Evolutionary conservation across 768 basidiomycete genomes (phyloP), one percentile per base, ranked within the genome.

Genomic region (Xerocomus brunneocitrinus): DNA sequence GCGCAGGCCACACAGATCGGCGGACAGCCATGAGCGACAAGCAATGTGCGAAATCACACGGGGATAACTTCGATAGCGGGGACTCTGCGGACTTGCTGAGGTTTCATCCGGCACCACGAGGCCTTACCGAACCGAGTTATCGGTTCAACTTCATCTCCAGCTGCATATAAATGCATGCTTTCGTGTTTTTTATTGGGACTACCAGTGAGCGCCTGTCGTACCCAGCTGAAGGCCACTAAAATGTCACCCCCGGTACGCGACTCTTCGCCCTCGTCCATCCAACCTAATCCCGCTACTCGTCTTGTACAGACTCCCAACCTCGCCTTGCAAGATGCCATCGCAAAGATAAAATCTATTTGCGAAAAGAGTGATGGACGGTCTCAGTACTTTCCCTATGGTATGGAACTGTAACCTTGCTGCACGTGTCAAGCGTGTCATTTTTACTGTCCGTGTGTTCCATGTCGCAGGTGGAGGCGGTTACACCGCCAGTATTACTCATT

Each of bases 391-490:
- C 49, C 45, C 13, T 38, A 38, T 12, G 56, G 56, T 57, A 50
- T 12, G 39, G n/a, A n/a, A 16, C n/a, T n/a, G n/a, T 14, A 9
- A 1, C 8, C 31, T 19, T 40, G 24, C 10, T n/a, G 44, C 14
- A 16, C 22, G 8, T 14, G 16, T 7, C 22, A 9, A 16, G 5
- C 5, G n/a, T 28, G 31, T 53, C 9, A 32, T 16, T 45, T 14
- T 13, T 10, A 7, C 9, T 34, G 4, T 16, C 31, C 27, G 14
- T 34, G 14, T 34, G 6, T 32, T 19, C 30, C 8, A 14, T 8
- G 14, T 30, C 28, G 5, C 27, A 58, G 58, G 55, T 30, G 58
- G 55, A 24, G 53, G 49, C 13, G 58, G 58, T 8, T 59, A 59
- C 44, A 57, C 53, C 19, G 41, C 49, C 32, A 47, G 58, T 5